Conservation (phyloP, 2,329 filamentous ascomycete genomes). For the Colletotrichum tropicicola region DNA sequence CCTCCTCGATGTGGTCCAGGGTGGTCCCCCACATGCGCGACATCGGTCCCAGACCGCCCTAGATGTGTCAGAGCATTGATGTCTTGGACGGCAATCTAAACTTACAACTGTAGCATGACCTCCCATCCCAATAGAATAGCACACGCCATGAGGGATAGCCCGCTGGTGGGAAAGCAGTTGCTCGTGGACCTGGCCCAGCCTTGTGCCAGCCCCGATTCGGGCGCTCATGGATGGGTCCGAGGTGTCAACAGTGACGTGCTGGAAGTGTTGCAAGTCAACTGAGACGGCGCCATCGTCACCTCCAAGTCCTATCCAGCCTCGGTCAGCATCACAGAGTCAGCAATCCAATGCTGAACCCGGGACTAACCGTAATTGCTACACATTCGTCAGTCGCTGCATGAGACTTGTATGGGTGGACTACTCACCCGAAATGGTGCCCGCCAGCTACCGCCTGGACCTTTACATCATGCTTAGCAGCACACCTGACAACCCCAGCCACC, state of each 20-base stretch:
- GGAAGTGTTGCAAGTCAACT: constrained; percentile 62
- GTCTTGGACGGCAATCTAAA: not conserved
- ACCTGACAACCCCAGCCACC: constrained; percentile 64
- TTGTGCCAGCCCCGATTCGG: constrained; percentile 61
- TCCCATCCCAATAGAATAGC: constrained; percentile 64
- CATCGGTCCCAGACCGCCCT: constrained; percentile 65
- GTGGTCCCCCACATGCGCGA: constrained; percentile 67
- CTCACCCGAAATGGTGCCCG: constrained; percentile 69
- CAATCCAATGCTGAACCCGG: no score
- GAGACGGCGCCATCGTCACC: constrained; percentile 59
- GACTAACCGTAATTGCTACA: constrained; percentile 8
- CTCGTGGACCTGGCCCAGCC: constrained; percentile 58
- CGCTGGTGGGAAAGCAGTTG: constrained; percentile 57
- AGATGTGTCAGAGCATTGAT: not conserved
- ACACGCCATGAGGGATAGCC: constrained; percentile 68
- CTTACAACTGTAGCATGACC: constrained; percentile 65
- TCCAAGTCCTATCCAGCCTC: constrained; percentile 41
- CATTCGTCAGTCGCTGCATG: not conserved
- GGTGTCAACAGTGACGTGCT: constrained; percentile 62
- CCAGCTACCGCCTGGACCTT: constrained; percentile 70
- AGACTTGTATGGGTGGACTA: no score
- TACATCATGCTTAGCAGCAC: constrained; percentile 56
- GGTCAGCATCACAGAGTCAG: not conserved
- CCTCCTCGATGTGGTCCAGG: constrained; percentile 61
- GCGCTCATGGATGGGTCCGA: constrained; percentile 54